phyloP scores from a whole-genome alignment of 352 stramenopile species.

The Phytophthora fragariaefolia region DNA sequence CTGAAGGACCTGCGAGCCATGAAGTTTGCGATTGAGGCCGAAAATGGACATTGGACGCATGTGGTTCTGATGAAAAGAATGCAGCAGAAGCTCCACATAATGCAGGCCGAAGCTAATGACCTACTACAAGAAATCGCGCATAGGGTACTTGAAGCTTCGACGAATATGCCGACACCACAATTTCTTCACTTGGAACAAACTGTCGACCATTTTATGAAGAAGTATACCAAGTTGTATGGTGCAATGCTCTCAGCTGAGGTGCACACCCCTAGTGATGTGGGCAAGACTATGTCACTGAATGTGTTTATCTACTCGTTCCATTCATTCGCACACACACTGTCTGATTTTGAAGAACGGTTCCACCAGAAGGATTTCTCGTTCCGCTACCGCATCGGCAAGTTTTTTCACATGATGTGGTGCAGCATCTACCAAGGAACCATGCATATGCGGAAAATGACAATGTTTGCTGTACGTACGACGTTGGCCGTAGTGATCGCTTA shows the following conservation, averaged over 20 bases:
- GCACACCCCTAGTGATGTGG: constrained; percentile 51
- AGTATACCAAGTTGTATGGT: constrained; percentile 63
- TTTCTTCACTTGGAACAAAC: constrained; percentile 60
- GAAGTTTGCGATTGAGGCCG: constrained; percentile 69
- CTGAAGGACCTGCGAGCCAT: constrained; percentile 71
- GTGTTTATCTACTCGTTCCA: constrained; percentile 86
- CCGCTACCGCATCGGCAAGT: constrained; percentile 51
- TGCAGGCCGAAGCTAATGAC: constrained; percentile 66
- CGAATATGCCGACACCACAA: constrained; percentile 41
- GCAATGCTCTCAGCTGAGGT: constrained; percentile 50
- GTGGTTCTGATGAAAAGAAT: constrained; percentile 65
- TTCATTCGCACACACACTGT: constrained; percentile 64
- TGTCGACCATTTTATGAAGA: constrained; percentile 57
- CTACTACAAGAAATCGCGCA: constrained; percentile 64
- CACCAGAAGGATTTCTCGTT: constrained; percentile 70
- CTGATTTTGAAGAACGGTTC: constrained; percentile 66
- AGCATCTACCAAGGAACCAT: constrained; percentile 47
- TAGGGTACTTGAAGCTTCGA: constrained; percentile 27
- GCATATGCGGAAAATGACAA: constrained; percentile 48
- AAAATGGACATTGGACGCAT: constrained; percentile 66
- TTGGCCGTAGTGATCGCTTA: constrained; percentile 59
- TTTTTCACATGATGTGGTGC: constrained; percentile 49
- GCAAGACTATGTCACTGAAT: constrained; percentile 72
- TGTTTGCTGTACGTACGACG: constrained; percentile 67
- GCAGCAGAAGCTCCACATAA: constrained; percentile 68